Base-by-base conservation (phyloP, 257 asterid species). In the Fraxinus pennsylvanica region DNA sequence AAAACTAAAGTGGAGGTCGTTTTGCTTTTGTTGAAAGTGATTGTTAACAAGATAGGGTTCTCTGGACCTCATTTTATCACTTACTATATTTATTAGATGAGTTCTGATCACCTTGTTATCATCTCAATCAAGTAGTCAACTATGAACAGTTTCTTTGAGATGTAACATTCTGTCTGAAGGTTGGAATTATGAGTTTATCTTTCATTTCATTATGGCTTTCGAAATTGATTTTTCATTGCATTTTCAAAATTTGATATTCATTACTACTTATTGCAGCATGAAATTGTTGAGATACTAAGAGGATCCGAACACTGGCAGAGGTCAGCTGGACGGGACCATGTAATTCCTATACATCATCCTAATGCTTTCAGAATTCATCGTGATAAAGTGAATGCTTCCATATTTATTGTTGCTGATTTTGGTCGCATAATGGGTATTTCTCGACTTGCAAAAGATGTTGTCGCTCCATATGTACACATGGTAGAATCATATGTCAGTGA, bases 391-490 rank as follows among this genome's bases (percentile, higher is more conserved):
- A 89, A 89, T 79, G 84, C 91, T 10, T 86, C 97, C 47, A 92
- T 94, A 85, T 87, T 91, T 74, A 82, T 94, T 27, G 99, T 94
- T 45, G 94, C 98, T 32, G 99, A 94, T 87, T 94, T 94, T 81
- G 99, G 95, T 9, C 97, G 99, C 65, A 86, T 88, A 54, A 78
- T 74, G 80, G 76, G 73, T 79, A 84, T 91, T 73, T 86, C 97
- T 77, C 88, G 90, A 76, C 86, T 94, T 36, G 85, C 89, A 38
- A 94, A 94, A 88, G 99, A 94, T 81, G 88, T 92, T 39, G 99
- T 96, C 70, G 99, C 97, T 35, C 99, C 99, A n/a, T 94, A 94
- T 54, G 92, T 87, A 3, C 97, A 94, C 80, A 86, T 94, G 88
- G 89, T 94, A 17, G 92, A 89, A 68, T 82, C 99, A 14, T 92